These are phyloP conservation scores for Tilletia caries DNA, from an alignment of 1,284 basidiomycete genomes.

Conservation along the genomic window DNA sequence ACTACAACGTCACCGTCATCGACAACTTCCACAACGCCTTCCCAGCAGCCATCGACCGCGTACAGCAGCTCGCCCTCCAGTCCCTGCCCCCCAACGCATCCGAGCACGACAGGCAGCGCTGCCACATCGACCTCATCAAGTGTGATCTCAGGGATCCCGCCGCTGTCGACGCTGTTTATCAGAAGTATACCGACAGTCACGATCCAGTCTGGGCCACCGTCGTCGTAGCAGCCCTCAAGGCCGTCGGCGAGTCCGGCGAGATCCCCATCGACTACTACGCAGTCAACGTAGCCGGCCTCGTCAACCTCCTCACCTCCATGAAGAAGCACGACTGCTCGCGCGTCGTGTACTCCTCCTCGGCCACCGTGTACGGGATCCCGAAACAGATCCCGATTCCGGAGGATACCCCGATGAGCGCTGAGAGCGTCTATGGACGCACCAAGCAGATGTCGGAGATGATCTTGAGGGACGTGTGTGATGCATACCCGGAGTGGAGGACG, in stretches of 20 bases:
- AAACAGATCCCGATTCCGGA: constrained; percentile 91
- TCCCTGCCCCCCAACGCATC: constrained; percentile 66
- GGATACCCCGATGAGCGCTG: constrained; percentile 78
- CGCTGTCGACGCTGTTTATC: constrained; percentile 41
- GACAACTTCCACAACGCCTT: constrained; percentile 76
- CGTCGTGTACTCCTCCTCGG: constrained; percentile 94
- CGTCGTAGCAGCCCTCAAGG: constrained; percentile 95
- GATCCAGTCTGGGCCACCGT: constrained; percentile 83
- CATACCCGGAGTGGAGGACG: constrained; percentile 72
- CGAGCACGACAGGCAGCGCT: constrained; percentile 65
- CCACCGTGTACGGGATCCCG: constrained; percentile 97
- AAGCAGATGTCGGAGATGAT: constrained; percentile 92
- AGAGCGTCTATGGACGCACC: constrained; percentile 90
- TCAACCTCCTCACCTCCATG: constrained; percentile 61
- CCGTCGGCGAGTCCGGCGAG: constrained; percentile 95
- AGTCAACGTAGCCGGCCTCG: constrained; percentile 48
- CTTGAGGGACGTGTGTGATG: constrained; percentile 80
- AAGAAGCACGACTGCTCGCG: constrained; percentile 74
- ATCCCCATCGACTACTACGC: constrained; percentile 69
- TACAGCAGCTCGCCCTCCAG: constrained; percentile 73
- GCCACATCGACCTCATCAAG: constrained; percentile 67
- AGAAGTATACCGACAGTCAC: constrained; percentile 27
- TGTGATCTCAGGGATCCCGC: constrained; percentile 45
- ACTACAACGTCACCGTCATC: constrained; percentile 68
- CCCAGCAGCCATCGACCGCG: constrained; percentile 68